phyloP scores from a whole-genome alignment of 139 green algal species.

The Picochlorum sp. region DNA sequence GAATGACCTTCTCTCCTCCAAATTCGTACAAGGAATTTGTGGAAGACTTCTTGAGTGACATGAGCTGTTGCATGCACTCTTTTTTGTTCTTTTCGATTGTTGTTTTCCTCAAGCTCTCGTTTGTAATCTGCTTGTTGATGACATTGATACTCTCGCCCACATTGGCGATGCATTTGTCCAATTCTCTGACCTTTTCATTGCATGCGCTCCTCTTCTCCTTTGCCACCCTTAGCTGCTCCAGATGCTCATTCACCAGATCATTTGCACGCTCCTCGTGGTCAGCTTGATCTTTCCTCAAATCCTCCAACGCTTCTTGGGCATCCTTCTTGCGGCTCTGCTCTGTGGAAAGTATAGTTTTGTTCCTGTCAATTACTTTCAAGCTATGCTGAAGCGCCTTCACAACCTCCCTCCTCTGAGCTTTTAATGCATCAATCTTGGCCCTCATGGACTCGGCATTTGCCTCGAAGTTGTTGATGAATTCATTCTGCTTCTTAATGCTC shows the following conservation, averaged over 20 bases:
- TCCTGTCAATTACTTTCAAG: no score
- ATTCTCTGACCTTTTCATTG: neutral
- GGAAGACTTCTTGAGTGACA: slow-evolving; percentile 9
- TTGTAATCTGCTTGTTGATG: slow-evolving; percentile 8
- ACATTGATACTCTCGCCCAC: neutral
- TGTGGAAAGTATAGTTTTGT: no score
- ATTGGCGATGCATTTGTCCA: neutral
- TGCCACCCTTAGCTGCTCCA: neutral
- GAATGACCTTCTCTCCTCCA: slow-evolving; percentile 10
- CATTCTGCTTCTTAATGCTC: neutral
- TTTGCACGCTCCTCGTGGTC: no score
- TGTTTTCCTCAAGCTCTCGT: neutral
- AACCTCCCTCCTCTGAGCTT: no score
- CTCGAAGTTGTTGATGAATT: neutral
- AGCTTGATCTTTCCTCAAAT: no score
- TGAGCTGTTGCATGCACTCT: neutral
- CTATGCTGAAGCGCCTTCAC: no score
- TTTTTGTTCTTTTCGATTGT: slow-evolving; percentile 6
- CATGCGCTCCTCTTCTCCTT: neutral
- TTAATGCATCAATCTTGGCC: no score
- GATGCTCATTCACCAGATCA: slow-evolving; percentile 1
- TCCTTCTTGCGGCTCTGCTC: no score
- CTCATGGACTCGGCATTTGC: no score
- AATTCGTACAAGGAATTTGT: slow-evolving; percentile 11
- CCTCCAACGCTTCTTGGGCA: no score